Percentiles rank a stretch among this genome's conserved stretches.
These are phyloP conservation scores for Paraphoma sp. DNA, from an alignment of 2,329 filamentous ascomycete genomes.

Conservation along the genomic window DNA sequence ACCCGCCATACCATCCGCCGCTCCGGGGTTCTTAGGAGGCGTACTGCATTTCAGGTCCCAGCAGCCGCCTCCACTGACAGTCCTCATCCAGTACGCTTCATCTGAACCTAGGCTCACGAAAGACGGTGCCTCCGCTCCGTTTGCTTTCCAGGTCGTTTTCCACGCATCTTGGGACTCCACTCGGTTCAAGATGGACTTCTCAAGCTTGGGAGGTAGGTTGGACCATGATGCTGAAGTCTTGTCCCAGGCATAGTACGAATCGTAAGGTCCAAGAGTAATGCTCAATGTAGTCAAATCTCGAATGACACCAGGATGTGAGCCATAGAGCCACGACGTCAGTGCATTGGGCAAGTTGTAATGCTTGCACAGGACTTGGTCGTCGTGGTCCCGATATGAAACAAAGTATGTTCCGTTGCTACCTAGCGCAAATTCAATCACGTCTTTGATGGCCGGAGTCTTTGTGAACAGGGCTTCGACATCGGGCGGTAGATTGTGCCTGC, in stretches of 20 bases:
- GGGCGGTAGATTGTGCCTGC: slow-evolving; percentile 34
- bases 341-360: slow-evolving; percentile 44
- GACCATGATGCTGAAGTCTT: slow-evolving; percentile 32
- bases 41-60: slow-evolving; percentile 35
- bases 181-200: slow-evolving; percentile 32
- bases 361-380: slow-evolving; percentile 18
- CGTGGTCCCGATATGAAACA: slow-evolving; percentile 32
- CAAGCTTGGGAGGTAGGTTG: slow-evolving; percentile 34
- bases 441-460: slow-evolving; percentile 33
- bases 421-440: slow-evolving; percentile 36
- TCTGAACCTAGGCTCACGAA: slow-evolving; percentile 40
- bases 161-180: slow-evolving; percentile 31
- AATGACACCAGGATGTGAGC: slow-evolving; percentile 29
- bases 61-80: slow-evolving; percentile 37
- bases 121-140: slow-evolving; percentile 32
- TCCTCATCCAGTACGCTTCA: slow-evolving; percentile 41
- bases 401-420: slow-evolving; percentile 35
- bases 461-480: slow-evolving; percentile 39
- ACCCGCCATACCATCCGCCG: slow-evolving; percentile 31
- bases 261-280: slow-evolving; percentile 36
- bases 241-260: slow-evolving; percentile 40
- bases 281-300: slow-evolving; percentile 36
- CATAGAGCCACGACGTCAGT: slow-evolving; percentile 36
- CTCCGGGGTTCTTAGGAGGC: slow-evolving; percentile 10
- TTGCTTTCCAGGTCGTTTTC: slow-evolving; percentile 35